phyloP scores from a whole-genome alignment of 768 basidiomycete species.

The Leccinum broughii region DNA sequence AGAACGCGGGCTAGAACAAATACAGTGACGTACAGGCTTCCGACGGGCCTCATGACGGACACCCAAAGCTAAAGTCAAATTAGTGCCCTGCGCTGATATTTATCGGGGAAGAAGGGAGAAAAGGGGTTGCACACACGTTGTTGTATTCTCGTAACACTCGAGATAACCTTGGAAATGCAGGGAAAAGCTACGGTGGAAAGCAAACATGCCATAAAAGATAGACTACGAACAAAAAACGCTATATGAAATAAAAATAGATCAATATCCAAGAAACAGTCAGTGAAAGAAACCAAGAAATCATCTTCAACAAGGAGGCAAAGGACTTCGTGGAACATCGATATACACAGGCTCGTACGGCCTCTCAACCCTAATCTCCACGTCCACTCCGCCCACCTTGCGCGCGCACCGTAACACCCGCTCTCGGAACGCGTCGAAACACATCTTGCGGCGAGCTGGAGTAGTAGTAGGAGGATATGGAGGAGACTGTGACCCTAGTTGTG shows the following conservation, averaged over 20 bases:
- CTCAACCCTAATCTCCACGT: slow-evolving; percentile 27
- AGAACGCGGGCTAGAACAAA: background rate
- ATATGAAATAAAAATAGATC: background rate
- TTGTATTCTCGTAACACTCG: background rate
- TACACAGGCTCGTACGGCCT: slow-evolving; percentile 30
- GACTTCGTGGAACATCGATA: slow-evolving; percentile 10
- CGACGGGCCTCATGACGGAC: background rate
- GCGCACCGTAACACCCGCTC: slow-evolving; percentile 24
- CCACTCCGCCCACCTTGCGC: slow-evolving; percentile 19
- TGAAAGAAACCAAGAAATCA: background rate
- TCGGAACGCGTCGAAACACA: slow-evolving; percentile 22
- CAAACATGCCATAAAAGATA: background rate
- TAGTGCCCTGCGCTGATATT: background rate
- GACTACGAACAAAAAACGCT: background rate
- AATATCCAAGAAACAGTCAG: background rate
- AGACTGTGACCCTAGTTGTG: background rate
- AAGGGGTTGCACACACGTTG: background rate
- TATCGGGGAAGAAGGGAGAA: background rate
- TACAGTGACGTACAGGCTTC: background rate
- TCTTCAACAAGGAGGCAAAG: background rate
- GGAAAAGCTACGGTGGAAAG: background rate
- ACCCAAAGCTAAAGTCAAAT: background rate
- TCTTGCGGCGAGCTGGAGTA: slow-evolving; percentile 1
- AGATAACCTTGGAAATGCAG: background rate
- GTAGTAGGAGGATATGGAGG: background rate